Percentiles rank a stretch among this genome's conserved stretches.
phyloP scores from a whole-genome alignment of 176 grass and related monocot species.

The Musa schizocarpa region DNA sequence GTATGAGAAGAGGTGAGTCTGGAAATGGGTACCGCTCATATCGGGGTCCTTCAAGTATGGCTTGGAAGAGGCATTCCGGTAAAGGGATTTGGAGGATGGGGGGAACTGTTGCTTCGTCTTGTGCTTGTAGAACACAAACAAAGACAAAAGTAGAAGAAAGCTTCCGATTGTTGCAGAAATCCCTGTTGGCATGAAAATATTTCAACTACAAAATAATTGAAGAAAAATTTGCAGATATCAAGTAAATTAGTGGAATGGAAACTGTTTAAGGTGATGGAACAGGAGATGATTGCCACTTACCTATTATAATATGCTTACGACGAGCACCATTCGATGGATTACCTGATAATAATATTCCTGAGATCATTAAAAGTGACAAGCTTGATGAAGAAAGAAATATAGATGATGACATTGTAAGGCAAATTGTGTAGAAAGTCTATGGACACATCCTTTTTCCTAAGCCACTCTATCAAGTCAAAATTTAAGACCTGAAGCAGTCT shows the following conservation, averaged over 20 bases:
- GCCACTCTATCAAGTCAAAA: background rate
- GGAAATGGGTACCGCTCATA: background rate
- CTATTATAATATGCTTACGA: too few relatives aligned
- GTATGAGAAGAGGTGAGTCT: conserved; percentile 7
- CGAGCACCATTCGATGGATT: too few relatives aligned
- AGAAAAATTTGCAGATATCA: background rate
- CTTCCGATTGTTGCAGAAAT: background rate
- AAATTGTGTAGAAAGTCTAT: background rate
- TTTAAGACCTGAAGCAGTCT: too few relatives aligned
- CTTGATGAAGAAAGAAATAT: background rate
- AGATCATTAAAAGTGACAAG: background rate
- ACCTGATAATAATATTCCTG: background rate
- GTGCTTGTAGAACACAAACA: background rate
- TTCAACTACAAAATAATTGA: too few relatives aligned
- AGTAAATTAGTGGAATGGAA: too few relatives aligned
- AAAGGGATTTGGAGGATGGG: background rate
- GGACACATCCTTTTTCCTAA: background rate
- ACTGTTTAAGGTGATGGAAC: background rate
- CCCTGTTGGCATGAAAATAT: background rate
- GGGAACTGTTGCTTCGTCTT: background rate
- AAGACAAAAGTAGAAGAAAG: background rate
- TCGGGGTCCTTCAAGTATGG: background rate
- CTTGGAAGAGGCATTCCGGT: background rate
- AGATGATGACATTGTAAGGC: background rate
- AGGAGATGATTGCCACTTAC: background rate